These are phyloP conservation scores for Vaccinium vitisidaea DNA, from an alignment of 148 eudicot species.

Conservation along the genomic window DNA sequence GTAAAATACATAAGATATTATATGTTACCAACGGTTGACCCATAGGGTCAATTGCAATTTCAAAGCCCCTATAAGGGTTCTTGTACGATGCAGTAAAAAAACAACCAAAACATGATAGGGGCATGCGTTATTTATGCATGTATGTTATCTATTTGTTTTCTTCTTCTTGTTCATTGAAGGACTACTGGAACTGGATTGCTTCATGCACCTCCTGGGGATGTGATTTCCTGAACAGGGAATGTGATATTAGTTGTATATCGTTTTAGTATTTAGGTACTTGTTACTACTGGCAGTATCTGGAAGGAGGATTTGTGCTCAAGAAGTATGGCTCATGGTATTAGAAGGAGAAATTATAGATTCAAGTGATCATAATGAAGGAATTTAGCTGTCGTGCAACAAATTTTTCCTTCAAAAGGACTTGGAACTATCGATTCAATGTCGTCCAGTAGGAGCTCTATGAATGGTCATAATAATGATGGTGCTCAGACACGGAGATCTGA, in stretches of 20 bases:
- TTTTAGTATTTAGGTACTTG: constrained; percentile 5
- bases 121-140: not conserved
- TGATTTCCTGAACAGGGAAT: not conserved
- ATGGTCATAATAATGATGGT: constrained; percentile 19
- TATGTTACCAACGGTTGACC: not conserved
- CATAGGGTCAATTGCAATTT: not conserved
- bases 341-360: constrained; percentile 22
- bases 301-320: not conserved
- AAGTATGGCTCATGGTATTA: constrained; percentile 5
- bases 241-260: not conserved
- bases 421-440: constrained; percentile 38
- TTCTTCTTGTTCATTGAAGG: not conserved
- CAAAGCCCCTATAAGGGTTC: not conserved
- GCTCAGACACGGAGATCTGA: constrained; percentile 19
- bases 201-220: not conserved
- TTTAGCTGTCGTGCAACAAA: constrained; percentile 17
- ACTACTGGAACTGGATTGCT: not conserved
- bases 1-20: not conserved
- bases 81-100: not conserved
- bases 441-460: constrained; percentile 34
- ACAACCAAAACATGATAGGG: not conserved
- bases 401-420: constrained; percentile 32
- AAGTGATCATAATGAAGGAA: constrained; percentile 24
- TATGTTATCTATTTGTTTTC: not conserved
- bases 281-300: constrained; percentile 2